A percentile compares a stretch with the other conserved stretches of the same genome.
Evolutionary conservation across 495 filamentous ascomycete genomes (phyloP).

Genomic region (Annulohypoxylon moriforme): DNA sequence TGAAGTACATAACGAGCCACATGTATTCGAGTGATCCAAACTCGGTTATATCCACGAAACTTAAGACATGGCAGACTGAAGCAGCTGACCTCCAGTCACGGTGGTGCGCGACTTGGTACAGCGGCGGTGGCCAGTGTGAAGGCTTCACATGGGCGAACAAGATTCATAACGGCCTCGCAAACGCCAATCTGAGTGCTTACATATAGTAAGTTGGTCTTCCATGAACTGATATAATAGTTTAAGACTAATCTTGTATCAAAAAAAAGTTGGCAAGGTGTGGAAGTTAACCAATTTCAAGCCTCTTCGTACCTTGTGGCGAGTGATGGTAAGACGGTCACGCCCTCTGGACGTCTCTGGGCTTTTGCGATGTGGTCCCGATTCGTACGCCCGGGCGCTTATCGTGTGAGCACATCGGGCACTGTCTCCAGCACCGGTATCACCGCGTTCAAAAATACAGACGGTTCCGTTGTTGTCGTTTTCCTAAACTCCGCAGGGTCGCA

Average conservation of each 20-base stretch:
- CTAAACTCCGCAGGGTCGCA: constrained; percentile 56
- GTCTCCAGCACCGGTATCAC: constrained; percentile 52
- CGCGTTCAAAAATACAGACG: constrained; percentile 62
- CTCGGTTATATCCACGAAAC: constrained; percentile 53
- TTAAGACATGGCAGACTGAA: constrained; percentile 64
- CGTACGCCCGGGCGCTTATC: constrained; percentile 60
- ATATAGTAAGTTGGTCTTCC: constrained; percentile 48
- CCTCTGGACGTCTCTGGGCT: constrained; percentile 61
- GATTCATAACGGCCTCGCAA: constrained; percentile 58
- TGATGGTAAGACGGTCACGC: constrained; percentile 49
- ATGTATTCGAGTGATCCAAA: constrained; percentile 57
- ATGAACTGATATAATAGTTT: neutral
- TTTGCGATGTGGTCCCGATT: constrained; percentile 61
- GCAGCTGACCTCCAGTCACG: constrained; percentile 55
- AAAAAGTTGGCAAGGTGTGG: constrained; percentile 56
- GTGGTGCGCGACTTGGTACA: constrained; percentile 59
- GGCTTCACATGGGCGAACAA: constrained; percentile 67
- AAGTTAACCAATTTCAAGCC: constrained; percentile 49
- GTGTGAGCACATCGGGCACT: constrained; percentile 53
- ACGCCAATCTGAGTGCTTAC: constrained; percentile 59
- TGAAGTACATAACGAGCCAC: constrained; percentile 61
- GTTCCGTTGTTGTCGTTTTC: constrained; percentile 56
- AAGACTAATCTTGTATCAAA: neutral
- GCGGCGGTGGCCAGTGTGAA: constrained; percentile 58
- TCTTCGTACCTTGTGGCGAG: constrained; percentile 55